Evolutionary conservation across 192 early-diverging fungal genomes (phyloP), one percentile per base, ranked within the genome.

Genomic region (Spizellomyces punctatus): DNA sequence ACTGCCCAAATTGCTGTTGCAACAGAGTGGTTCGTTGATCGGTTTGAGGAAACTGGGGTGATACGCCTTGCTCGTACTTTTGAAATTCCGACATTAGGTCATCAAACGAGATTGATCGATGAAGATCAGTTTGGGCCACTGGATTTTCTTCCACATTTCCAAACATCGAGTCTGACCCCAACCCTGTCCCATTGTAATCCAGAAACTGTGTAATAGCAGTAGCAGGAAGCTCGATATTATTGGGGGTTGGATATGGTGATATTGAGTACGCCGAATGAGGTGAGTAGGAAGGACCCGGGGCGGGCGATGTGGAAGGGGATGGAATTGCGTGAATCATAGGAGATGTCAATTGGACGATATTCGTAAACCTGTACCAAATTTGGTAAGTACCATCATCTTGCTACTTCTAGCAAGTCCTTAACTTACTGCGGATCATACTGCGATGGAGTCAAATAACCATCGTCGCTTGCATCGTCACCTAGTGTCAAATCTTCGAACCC

Each of bases 321-420:
- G 67, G 75, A 22, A 76, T 76, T 47, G 67, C 67, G 44, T 62
- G 67, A 59, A 76, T 76, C 68, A 65, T 63, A 6, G 67, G 67
- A 16, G 75, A 71, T 6, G 75, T 42, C 52, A 76, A n/a, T n/a
- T 58, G 59, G 5, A 70, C 46, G 56, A 76, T 52, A 27, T 64
- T 48, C n/a, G 49, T 42, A 17, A 49, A 49, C 36, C 69, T 71
- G 8, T 58, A 58, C n/a, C 22, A 56, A 16, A 61, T 0, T 6
- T 36, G 36, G 22, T 5, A 6, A 16, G 6, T 61, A 61, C 14
- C 42, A 61, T 27, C 36, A 14, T 36, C 59, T 41, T 12, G 17
- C 54, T 56, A 22, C 6, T 7, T n/a, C 22, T 56, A n/a, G 7
- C n/a, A n/a, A 56, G 54, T 41, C 42, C 36, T 10, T 7, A 56